A percentile compares a stretch with the other conserved stretches of the same genome.
These are phyloP conservation scores for Xylaria scruposa DNA, from an alignment of 495 filamentous ascomycete genomes.

Conservation along the genomic window DNA sequence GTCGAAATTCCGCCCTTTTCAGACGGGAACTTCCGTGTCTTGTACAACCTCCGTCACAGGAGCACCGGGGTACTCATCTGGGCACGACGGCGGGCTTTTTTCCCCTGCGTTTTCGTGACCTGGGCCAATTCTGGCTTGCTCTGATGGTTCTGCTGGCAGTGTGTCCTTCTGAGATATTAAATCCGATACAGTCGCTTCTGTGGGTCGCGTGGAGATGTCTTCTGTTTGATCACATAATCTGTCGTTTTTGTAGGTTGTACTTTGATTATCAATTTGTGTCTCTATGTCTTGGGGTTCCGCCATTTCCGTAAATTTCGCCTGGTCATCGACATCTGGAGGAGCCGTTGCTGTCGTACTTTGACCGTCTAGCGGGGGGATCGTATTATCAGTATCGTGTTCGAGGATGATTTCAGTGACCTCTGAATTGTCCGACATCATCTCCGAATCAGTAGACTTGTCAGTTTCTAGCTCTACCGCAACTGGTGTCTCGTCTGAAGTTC, in stretches of 20 bases:
- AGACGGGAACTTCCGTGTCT: conserved; percentile 5
- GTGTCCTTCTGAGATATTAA: neutral
- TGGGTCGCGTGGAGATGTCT: conserved; percentile 33
- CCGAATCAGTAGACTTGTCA: neutral
- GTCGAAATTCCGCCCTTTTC: neutral
- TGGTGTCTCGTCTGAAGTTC: conserved; percentile 3
- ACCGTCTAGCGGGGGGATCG: neutral
- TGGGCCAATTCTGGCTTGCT: neutral
- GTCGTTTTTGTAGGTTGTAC: conserved; percentile 29
- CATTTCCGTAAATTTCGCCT: neutral
- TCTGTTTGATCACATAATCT: conserved; percentile 24
- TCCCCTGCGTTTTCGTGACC: neutral
- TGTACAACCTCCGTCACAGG: neutral
- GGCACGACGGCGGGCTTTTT: conserved; percentile 5
- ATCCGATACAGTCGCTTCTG: conserved; percentile 27
- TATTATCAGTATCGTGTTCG: conserved; percentile 7
- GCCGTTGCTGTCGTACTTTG: neutral
- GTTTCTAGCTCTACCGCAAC: conserved; percentile 1
- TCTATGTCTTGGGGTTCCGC: neutral
- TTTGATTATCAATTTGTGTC: neutral
- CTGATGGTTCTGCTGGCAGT: neutral
- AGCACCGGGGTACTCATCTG: conserved; percentile 29
- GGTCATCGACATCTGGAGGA: neutral
- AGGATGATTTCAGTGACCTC: neutral
- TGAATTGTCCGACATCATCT: neutral